Evolutionary conservation across 2,329 filamentous ascomycete species (phyloP), one percentile per base, ranked within the genome.

Genomic region (Calonectria pauciramosa): DNA sequence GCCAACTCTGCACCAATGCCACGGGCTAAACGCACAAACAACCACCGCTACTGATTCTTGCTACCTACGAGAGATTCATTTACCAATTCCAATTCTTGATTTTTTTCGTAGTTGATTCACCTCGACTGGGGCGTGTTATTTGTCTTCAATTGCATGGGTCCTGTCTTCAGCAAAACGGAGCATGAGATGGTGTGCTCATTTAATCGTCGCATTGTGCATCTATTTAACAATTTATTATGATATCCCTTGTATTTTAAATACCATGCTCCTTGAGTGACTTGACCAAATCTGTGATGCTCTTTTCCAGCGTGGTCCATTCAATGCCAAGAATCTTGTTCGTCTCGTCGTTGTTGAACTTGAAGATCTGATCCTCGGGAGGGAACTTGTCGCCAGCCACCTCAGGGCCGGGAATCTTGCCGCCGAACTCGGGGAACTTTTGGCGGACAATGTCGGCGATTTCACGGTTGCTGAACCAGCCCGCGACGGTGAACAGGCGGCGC

Each of bases 241-340:
- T 8, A 41, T 36, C 26, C 41, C 8, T 49, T 44, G 18, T 49
- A 11, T 5, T 65, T 75, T 65, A 85, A 34, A 81, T 79, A 0
- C 80, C 81, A 65, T 87, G 81, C n/a, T 80, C 82, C 83, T 93
- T 89, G 80, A 95, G 83, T 38, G 90, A 93, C 84, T 91, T 91
- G 23, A 94, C 88, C 9, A 92, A 89, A 80, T 95, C 93, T 8
- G 89, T 86, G 34, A 93, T 87, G 34, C 87, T 89, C 84, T 93
- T 87, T 83, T 95, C 92, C 41, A 95, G 80, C 5, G 85, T 82
- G 76, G 86, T 91, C 87, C 91, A 95, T 73, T 93, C 85, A 64
- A 94, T 88, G 0, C 91, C 92, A 73, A 95, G 83, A 60, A 93
- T 78, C 80, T 91, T 88, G 32, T 88, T 89, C 1, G 91, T 91